A percentile compares a stretch with the other conserved stretches of the same genome.
These are phyloP conservation scores for Saccharomycopsis fibuligera DNA, from an alignment of 805 yeast genomes.

Conservation along the genomic window DNA sequence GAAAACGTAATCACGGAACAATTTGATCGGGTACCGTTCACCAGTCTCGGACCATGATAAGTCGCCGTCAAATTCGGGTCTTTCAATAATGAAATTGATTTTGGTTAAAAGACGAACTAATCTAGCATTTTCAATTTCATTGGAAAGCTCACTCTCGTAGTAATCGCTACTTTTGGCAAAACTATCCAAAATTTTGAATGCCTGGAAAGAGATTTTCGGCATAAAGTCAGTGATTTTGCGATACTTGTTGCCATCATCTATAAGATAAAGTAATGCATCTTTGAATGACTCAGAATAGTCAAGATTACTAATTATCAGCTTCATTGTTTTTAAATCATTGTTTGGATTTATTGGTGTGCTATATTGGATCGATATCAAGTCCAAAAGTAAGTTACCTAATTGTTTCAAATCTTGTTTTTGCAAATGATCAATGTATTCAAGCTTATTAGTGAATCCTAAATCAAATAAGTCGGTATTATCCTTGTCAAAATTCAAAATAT, in stretches of 20 bases:
- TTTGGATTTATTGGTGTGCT: background rate
- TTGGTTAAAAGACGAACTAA: slow-evolving; percentile 77
- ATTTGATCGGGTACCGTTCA: slow-evolving; percentile 59
- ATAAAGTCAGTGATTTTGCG: slow-evolving; percentile 30
- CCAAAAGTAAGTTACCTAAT: slow-evolving; percentile 56
- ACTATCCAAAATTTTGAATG: slow-evolving; percentile 43
- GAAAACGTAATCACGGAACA: slow-evolving; percentile 81
- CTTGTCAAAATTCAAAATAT: slow-evolving; percentile 46
- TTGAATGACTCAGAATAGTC: slow-evolving; percentile 34
- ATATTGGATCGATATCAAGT: slow-evolving; percentile 30
- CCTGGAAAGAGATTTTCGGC: slow-evolving; percentile 36
- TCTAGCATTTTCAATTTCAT: slow-evolving; percentile 84
- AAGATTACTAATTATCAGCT: background rate
- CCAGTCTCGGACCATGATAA: slow-evolving; percentile 70
- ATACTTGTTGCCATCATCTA: slow-evolving; percentile 19
- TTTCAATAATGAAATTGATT: slow-evolving; percentile 67
- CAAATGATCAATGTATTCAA: slow-evolving; percentile 25
- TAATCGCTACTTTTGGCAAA: slow-evolving; percentile 33
- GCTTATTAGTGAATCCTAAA: background rate
- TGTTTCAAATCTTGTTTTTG: slow-evolving; percentile 51
- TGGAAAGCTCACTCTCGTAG: slow-evolving; percentile 51
- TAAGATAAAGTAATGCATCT: slow-evolving; percentile 35
- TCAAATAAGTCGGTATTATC: slow-evolving; percentile 20
- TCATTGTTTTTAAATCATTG: background rate
- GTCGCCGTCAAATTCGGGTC: slow-evolving; percentile 58